Conservation (phyloP, 2,329 filamentous ascomycete species). For the Botryosphaeria agaves region DNA sequence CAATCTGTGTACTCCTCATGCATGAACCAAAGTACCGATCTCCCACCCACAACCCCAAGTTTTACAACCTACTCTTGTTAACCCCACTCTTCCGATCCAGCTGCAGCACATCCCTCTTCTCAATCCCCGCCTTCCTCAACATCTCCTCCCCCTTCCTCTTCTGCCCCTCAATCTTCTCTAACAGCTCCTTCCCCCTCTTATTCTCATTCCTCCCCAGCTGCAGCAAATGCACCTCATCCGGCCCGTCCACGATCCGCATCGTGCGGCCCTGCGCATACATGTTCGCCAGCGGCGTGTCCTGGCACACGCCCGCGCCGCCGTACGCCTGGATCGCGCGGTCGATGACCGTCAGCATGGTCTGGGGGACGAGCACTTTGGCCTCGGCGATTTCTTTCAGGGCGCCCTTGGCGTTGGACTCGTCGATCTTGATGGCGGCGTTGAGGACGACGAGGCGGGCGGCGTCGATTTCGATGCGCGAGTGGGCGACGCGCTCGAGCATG, state of each 20-base stretch:
- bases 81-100: slow-evolving; percentile 20
- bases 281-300: slow-evolving; percentile 80
- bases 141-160: slow-evolving; percentile 46
- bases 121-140: slow-evolving; percentile 39
- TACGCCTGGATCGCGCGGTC: slow-evolving; percentile 90
- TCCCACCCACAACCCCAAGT: no score
- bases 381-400: slow-evolving; percentile 87
- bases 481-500: slow-evolving; percentile 87
- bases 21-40: no score
- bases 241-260: slow-evolving; percentile 46
- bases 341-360: slow-evolving; percentile 68
- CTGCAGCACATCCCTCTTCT: slow-evolving; percentile 22
- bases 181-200: slow-evolving; percentile 43
- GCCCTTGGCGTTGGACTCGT: slow-evolving; percentile 72
- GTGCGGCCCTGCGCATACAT: slow-evolving; percentile 18
- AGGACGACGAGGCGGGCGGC: slow-evolving; percentile 76
- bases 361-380: slow-evolving; percentile 82
- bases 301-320: slow-evolving; percentile 76
- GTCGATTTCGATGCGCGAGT: slow-evolving; percentile 85
- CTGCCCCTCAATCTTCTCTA: slow-evolving; percentile 47
- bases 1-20: no score
- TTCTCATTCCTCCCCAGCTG: slow-evolving; percentile 74
- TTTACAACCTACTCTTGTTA: no score
- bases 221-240: slow-evolving; percentile 84
- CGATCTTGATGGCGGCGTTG: slow-evolving; percentile 91